phyloP scores from a whole-genome alignment of 345 rosid genomes.

The thale cress (Arabidopsis thaliana) region TAIR10.1 NC_003074.8:23364501-23365000 shows the following conservation, averaged over 20 bases:
- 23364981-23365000: conserved; percentile 97
- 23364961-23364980: conserved; percentile 96
- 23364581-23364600: conserved; percentile 93
- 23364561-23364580: conserved; percentile 97
- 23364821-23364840: conserved; percentile 92
- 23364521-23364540: conserved; percentile 88
- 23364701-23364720: conserved; percentile 53
- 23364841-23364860: conserved; percentile 78
- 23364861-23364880: conserved; percentile 56
- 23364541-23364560: conserved; percentile 93
- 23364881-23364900: background rate
- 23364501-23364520: conserved; percentile 55
- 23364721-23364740: conserved; percentile 98
- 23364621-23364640: conserved; percentile 96
- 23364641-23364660: conserved; percentile 35
- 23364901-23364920: background rate
- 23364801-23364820: conserved; percentile 92
- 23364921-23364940: conserved; percentile 33
- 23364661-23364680: background rate
- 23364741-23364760: conserved; percentile 79
- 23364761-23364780: conserved; percentile 91
- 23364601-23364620: conserved; percentile 92
- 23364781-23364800: conserved; percentile 98
- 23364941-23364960: conserved; percentile 38
- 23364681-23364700: background rate